These are phyloP conservation scores for Gomphus bonarii DNA, from an alignment of 1,284 basidiomycete species.

Conservation along the genomic window DNA sequence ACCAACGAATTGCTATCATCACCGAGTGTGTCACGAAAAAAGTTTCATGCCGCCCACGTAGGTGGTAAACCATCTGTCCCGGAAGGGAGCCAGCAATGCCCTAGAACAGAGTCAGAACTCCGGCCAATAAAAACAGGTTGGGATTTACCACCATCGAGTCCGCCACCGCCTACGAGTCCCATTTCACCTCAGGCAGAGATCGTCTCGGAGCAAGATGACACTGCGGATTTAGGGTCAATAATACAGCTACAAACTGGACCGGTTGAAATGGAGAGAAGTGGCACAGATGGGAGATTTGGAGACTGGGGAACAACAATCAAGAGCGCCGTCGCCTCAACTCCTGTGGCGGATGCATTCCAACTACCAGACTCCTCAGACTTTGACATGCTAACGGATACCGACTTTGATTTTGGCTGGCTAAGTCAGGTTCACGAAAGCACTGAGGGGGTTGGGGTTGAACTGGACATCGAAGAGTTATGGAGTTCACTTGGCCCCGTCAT, in stretches of 20 bases:
- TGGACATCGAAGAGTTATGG: constrained; percentile 12
- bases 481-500: constrained; percentile 9
- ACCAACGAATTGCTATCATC: not conserved
- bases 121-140: constrained; percentile 4
- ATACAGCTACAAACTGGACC: not conserved
- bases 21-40: not conserved
- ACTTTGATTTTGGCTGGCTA: not conserved
- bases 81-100: not conserved
- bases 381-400: not conserved
- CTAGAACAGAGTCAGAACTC: not conserved
- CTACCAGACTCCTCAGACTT: constrained; percentile 4
- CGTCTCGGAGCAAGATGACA: not conserved
- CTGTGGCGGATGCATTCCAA: not conserved
- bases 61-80: not conserved
- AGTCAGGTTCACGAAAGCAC: not conserved
- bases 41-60: not conserved
- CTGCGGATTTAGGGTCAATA: not conserved
- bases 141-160: constrained; percentile 11
- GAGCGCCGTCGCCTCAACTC: not conserved
- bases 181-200: constrained; percentile 1
- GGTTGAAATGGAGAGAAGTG: not conserved
- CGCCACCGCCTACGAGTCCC: constrained; percentile 11
- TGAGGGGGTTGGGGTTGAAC: constrained; percentile 6
- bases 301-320: not conserved
- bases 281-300: not conserved